phyloP scores from a whole-genome alignment of 805 yeast genomes.

The Wickerhamiella musiphila region DNA sequence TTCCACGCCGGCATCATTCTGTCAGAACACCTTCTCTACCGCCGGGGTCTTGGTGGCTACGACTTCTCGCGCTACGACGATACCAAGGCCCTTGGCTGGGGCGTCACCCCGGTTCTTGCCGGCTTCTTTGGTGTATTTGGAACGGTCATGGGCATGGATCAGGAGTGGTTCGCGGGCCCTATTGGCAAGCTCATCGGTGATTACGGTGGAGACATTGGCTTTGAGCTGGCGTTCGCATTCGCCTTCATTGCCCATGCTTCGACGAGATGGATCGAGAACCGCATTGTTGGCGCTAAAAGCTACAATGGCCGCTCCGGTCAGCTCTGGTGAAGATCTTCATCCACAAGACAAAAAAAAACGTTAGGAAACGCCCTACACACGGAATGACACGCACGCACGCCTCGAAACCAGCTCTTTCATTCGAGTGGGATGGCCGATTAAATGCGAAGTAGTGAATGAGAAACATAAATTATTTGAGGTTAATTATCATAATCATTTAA shows the following conservation, averaged over 20 bases:
- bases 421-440: too few species aligned
- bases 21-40: conserved; percentile 74
- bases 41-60: conserved; percentile 43
- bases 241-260: conserved; percentile 32
- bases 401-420: too few species aligned
- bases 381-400: too few species aligned
- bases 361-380: too few species aligned
- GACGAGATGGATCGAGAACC: conserved; percentile 14
- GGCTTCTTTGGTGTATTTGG: conserved; percentile 76
- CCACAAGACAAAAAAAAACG: too few species aligned
- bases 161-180: conserved; percentile 68
- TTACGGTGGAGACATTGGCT: conserved; percentile 74
- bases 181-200: conserved; percentile 44
- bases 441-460: too few species aligned
- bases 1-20: conserved; percentile 59
- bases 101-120: conserved; percentile 61
- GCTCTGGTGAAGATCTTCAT: too few species aligned
- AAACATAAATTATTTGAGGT: too few species aligned
- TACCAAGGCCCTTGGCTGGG: conserved; percentile 45
- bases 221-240: conserved; percentile 55
- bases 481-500: too few species aligned
- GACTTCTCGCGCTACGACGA: conserved; percentile 46
- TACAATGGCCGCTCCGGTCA: too few species aligned
- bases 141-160: conserved; percentile 74
- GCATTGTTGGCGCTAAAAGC: conserved; percentile 4